Evolutionary conservation across 306 rosid species (phyloP).

Genomic region (Ormosia semicastrata): DNA sequence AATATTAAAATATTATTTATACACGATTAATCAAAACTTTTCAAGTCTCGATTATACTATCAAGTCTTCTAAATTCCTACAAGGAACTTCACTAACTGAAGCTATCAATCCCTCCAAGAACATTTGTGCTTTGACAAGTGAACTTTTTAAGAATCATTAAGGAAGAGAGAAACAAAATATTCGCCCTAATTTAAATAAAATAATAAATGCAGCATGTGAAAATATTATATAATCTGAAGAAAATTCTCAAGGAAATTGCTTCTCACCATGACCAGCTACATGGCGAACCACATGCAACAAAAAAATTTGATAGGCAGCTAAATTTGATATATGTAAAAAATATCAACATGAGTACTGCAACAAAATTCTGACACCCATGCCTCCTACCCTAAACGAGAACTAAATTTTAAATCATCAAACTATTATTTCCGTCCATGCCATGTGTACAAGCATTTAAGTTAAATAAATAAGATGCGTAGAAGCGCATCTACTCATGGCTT

Average conservation of each 20-base stretch:
- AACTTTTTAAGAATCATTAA: neutral
- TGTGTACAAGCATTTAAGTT: slow-evolving; percentile 10
- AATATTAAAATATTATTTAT: neutral
- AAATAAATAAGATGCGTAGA: neutral
- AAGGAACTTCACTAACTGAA: neutral
- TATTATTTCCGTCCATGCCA: slow-evolving; percentile 20
- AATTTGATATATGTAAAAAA: neutral
- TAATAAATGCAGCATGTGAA: neutral
- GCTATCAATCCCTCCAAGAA: neutral
- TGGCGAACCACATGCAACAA: slow-evolving; percentile 14
- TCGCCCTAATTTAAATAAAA: neutral
- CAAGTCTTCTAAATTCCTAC: neutral
- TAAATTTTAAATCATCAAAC: neutral
- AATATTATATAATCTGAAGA: neutral
- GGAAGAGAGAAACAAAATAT: neutral
- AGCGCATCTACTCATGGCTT: slow-evolving; percentile 30
- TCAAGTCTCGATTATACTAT: neutral
- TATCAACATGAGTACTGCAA: slow-evolving; percentile 10
- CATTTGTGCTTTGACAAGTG: neutral
- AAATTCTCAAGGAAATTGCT: neutral
- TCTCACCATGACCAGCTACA: slow-evolving; percentile 16
- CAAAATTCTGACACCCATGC: slow-evolving; percentile 24
- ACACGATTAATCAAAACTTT: neutral
- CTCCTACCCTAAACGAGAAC: slow-evolving; percentile 12
- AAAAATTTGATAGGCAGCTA: too few species aligned